Evolutionary conservation across 2,329 filamentous ascomycete genomes (phyloP).

Genomic region (Xylariaceae sp.): DNA sequence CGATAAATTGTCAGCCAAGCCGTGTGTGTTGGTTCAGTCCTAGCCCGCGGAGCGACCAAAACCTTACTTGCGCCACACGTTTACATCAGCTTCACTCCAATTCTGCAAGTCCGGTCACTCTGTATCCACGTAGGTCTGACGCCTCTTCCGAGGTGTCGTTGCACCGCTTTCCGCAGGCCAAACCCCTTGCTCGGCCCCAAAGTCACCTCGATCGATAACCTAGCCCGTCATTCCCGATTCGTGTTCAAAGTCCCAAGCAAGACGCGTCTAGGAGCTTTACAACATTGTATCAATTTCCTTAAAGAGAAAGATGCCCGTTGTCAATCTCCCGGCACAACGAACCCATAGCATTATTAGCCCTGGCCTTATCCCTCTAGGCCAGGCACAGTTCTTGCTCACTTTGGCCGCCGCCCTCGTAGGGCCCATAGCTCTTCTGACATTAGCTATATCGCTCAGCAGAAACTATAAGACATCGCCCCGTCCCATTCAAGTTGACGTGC

Average conservation of each 20-base stretch:
- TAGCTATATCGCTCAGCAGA: conserved; percentile 29
- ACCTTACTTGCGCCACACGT: conserved; percentile 25
- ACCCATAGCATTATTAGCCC: conserved; percentile 41
- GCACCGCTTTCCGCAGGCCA: conserved; percentile 29
- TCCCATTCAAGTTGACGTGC: conserved; percentile 12
- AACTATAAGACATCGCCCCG: conserved; percentile 32
- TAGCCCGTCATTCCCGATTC: conserved; percentile 33
- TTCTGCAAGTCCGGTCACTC: conserved; percentile 14
- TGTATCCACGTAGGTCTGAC: conserved; percentile 23
- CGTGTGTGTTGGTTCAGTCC: conserved; percentile 24
- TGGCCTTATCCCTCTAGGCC: conserved; percentile 39
- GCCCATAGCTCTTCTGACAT: conserved; percentile 33
- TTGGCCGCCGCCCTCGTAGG: conserved; percentile 30
- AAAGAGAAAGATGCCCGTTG: conserved; percentile 50
- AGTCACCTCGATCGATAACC: conserved; percentile 37
- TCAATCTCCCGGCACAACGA: conserved; percentile 42
- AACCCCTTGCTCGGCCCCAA: conserved; percentile 33
- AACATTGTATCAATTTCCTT: conserved; percentile 38
- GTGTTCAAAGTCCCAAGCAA: conserved; percentile 35
- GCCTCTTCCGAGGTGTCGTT: conserved; percentile 25
- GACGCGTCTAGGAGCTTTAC: conserved; percentile 32
- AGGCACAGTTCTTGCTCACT: conserved; percentile 35
- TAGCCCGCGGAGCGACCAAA: conserved; percentile 23
- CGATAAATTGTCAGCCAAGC: conserved; percentile 28
- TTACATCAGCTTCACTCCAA: conserved; percentile 25